Evolutionary conservation across 129 eudicot genomes (phyloP).

Genomic region (Chrysanthemum seticuspe): DNA sequence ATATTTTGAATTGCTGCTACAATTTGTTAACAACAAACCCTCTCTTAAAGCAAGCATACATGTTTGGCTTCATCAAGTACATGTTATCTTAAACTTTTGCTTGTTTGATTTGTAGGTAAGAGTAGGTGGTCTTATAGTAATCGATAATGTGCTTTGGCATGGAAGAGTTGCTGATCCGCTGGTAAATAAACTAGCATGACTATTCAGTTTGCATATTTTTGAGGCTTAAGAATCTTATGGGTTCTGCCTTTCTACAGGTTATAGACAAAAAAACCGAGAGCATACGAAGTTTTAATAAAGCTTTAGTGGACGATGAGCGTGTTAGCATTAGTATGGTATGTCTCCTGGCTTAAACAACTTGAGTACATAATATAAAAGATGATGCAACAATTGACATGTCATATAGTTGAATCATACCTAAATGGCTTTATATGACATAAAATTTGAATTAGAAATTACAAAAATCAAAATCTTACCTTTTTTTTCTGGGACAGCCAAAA

Average conservation of each 20-base stretch:
- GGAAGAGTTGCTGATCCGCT: conserved; percentile 95
- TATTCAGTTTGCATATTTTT: conserved; percentile 1
- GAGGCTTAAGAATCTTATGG: conserved; percentile 1
- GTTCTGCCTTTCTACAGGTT: conserved; percentile 41
- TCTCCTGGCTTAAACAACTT: conserved; percentile 3
- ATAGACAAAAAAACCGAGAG: conserved; percentile 68
- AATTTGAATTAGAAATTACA: background rate
- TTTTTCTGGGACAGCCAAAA: background rate
- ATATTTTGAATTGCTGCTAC: conserved; percentile 83
- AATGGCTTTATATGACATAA: background rate
- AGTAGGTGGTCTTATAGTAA: conserved; percentile 81
- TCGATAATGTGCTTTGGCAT: conserved; percentile 98
- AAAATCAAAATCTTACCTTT: too few species aligned
- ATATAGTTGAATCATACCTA: background rate
- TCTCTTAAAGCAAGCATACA: conserved; percentile 7
- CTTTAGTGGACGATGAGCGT: conserved; percentile 68
- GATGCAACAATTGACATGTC: background rate
- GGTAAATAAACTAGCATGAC: conserved; percentile 40
- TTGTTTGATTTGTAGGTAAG: conserved; percentile 60
- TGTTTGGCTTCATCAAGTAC: conserved; percentile 10
- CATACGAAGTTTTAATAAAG: conserved; percentile 70
- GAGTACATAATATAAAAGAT: too few species aligned
- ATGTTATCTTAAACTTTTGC: conserved; percentile 9
- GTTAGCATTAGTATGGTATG: conserved; percentile 88
- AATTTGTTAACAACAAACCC: conserved; percentile 51